Base-by-base conservation (phyloP, 202 grass and related monocot species). In the Carex sylvatica region DNA sequence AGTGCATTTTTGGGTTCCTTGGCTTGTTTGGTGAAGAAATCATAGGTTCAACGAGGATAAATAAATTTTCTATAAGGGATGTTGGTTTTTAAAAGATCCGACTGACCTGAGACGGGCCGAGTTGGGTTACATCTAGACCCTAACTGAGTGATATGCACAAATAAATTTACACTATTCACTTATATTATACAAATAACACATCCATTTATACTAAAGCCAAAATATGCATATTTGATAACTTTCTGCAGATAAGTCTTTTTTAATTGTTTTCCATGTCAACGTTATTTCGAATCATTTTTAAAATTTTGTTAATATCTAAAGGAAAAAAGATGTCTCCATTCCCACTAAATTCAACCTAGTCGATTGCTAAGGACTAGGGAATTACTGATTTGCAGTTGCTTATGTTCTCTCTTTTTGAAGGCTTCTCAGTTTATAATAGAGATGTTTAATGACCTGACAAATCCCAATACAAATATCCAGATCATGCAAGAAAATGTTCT, bases 391-490 rank as follows among this genome's bases (percentile, higher is more conserved):
- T 18, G 1, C 18, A 31, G 66, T 80, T 81, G 51, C 15, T 56
- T 76, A 9, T 66, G 19, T 68, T 60, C 59, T 62, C 9, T 63
- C 11, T 70, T 28, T 71, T 84, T 90, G 86, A 83, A 97, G 91
- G 89, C 86, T 80, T 97, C 88, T 31, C 30, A 84, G 13, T 87
- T 90, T 84, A 90, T 94, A 35, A 84, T 74, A 58, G 79, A 92
- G 80, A 80, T 91, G 84, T 90, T 97, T 60, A 88, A 86, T 82
- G 88, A 87, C 42, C 90, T 97, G 89, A 88, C 80, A 94, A 92
- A 94, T 83, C 84, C 89, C 73, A 92, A 92, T 85, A 92, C 94
- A 68, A 97, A 97, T 92, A 92, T 97, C 82, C 94, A 97, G 83
- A 97, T 94, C 86, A 82, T 94, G 74, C 94, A 97, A 89, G 85